phyloP scores from a whole-genome alignment of 345 rosid species.

The Mangifera indica region DNA sequence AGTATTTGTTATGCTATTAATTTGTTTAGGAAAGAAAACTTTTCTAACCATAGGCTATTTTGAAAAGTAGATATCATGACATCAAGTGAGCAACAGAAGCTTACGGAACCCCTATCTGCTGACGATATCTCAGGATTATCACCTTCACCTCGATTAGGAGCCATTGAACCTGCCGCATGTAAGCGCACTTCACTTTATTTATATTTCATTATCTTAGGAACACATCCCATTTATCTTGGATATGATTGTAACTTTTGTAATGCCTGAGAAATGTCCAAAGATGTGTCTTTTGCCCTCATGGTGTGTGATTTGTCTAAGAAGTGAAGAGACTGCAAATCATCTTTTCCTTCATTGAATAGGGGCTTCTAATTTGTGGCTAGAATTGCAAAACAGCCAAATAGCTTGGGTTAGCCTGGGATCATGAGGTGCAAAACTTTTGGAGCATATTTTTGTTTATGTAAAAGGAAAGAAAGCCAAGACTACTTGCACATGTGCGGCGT shows the following conservation, averaged over 20 bases:
- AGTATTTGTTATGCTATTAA: not conserved
- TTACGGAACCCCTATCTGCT: constrained; percentile 34
- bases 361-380: too few relatives aligned
- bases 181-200: constrained; percentile 28
- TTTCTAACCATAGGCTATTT: constrained; percentile 23
- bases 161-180: constrained; percentile 63
- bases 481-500: too few relatives aligned
- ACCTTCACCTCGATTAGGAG: constrained; percentile 35
- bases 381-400: too few relatives aligned
- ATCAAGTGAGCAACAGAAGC: constrained; percentile 48
- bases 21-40: constrained; percentile 4
- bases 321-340: too few relatives aligned
- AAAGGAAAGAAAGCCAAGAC: too few relatives aligned
- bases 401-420: too few relatives aligned
- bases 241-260: constrained; percentile 8
- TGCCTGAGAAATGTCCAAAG: too few relatives aligned
- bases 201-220: constrained; percentile 1
- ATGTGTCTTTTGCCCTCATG: too few relatives aligned
- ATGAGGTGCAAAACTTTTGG: too few relatives aligned
- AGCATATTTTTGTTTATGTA: too few relatives aligned
- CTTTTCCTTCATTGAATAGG: too few relatives aligned
- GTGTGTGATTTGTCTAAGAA: too few relatives aligned
- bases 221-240: constrained; percentile 18
- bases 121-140: constrained; percentile 43
- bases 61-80: constrained; percentile 35